Evolutionary conservation across 192 early-diverging fungal genomes (phyloP), one percentile per base, ranked within the genome.

Genomic region (Linnemannia zychae): DNA sequence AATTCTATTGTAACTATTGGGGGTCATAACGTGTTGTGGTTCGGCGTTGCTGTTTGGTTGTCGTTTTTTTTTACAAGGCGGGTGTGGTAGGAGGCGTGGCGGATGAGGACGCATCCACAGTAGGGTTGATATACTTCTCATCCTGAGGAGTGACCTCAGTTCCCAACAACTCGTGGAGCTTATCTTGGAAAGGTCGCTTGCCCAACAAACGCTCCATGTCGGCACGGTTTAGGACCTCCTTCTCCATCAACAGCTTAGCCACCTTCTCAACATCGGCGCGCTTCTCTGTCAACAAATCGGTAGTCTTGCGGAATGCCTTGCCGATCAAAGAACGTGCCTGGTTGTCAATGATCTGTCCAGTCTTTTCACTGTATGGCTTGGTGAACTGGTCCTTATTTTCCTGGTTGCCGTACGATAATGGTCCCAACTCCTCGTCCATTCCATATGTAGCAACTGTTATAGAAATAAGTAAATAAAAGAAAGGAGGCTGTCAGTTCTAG

Each of bases 321-420:
- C 90, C 87, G 60, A 99, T 94, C 80, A 98, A 92, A 36, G 91
- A 91, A 49, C 98, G 92, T 28, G 96, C 99, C 86, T 99, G 98
- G 74, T 95, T 93, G 84, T 99, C 99, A 78, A 99, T 99, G 72
- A 99, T 81, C 73, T 92, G 89, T 48, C 94, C 98, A 0, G 99
- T 99, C 74, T 96, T 92, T 87, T 99, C 99, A 67, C 95, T 96
- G 88, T 97, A 99, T 18, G 98, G 98, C 88, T 99, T 99, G 75
- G 94, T 94, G 91, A 98, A 98, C 79, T 92, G 91, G 50, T 94
- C 86, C 77, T 95, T 93, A 70, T 82, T 79, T 52, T 94, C 90
- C 72, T 94, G 90, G 49, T 92, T 89, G 1, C 92, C 89, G 77
- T 94, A 99, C 20, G 94, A 96, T 65, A 99, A 84, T 74, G 97